phyloP scores from a whole-genome alignment of 1,284 basidiomycete genomes.

The Sparassis latifolia region DNA sequence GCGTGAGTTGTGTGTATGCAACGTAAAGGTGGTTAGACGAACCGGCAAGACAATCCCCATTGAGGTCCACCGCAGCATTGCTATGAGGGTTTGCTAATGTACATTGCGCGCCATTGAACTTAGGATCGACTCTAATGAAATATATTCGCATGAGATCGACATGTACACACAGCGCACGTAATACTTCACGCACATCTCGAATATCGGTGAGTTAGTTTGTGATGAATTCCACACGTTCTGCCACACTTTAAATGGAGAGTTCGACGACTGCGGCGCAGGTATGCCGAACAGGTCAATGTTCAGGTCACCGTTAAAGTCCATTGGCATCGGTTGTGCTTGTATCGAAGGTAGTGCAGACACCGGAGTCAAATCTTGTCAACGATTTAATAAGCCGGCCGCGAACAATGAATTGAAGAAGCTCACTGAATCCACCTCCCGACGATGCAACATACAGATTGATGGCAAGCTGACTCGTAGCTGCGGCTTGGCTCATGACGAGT shows the following conservation, averaged over 20 bases:
- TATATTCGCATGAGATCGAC: too few species aligned
- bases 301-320: conserved; percentile 87
- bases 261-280: conserved; percentile 33
- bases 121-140: conserved; percentile 43
- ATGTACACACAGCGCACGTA: too few species aligned
- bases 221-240: conserved; percentile 70
- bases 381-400: background rate
- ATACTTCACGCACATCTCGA: conserved; percentile 42
- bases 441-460: conserved; percentile 66
- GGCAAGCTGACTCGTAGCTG: conserved; percentile 44
- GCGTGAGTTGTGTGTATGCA: conserved; percentile 2
- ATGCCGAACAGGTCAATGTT: conserved; percentile 84
- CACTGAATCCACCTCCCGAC: conserved; percentile 64
- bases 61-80: conserved; percentile 91
- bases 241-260: conserved; percentile 58
- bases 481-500: conserved; percentile 73
- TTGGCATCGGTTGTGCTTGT: conserved; percentile 74
- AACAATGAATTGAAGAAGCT: conserved; percentile 18
- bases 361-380: conserved; percentile 30
- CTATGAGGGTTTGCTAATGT: conserved; percentile 83
- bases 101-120: conserved; percentile 63
- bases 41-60: conserved; percentile 95
- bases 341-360: conserved; percentile 59
- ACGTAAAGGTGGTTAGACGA: conserved; percentile 12
- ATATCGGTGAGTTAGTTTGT: conserved; percentile 41